Base-by-base conservation (phyloP, 2,329 filamentous ascomycete genomes). In the Fusarium begoniae region DNA sequence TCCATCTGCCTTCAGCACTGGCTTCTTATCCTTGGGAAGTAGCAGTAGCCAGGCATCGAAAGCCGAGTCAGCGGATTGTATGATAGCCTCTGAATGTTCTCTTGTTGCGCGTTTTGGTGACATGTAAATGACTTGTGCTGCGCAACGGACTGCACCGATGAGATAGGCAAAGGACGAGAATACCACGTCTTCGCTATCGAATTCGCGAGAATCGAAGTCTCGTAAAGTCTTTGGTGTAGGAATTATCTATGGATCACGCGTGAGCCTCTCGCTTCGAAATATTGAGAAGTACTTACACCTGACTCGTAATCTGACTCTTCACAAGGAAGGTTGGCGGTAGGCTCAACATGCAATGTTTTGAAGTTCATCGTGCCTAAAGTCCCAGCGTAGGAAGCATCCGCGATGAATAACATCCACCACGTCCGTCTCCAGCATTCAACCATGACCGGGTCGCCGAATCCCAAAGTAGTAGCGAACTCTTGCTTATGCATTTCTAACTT, bases 401-500 rank as follows among this genome's bases (percentile, higher is more conserved):
- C 82, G 11, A 89, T 85, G 75, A 88, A 92, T 44, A 94, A 78
- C 76, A 90, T 88, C 92, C 92, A 94, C 92, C 92, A 94, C 2
- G 91, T 94, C 47, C 92, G 85, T 56, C 92, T 87, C 84, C 90
- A 87, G 71, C 87, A 89, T 77, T 94, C 92, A 44, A 88, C 86
- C 26, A 84, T 54, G 0, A 83, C 74, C 2, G 85, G 80, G 63
- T 90, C 85, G 4, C 85, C 84, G 13, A 83, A 80, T 11, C 87
- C 86, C 60, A 88, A 80, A 4, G 81, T 74, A 4, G 81, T 68
- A 2, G 90, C 87, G 75, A 89, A 93, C 0, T 86, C 84, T 26
- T 83, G 81, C 3, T 83, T 85, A 64, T 92, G 86, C 84, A 94
- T 87, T 4, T 89, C 87, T 6, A 93, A 79, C 11, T 90, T 85